Evolutionary conservation across 768 basidiomycete species (phyloP), one percentile per base, ranked within the genome.

Genomic region (Saitozyma podzolica): DNA sequence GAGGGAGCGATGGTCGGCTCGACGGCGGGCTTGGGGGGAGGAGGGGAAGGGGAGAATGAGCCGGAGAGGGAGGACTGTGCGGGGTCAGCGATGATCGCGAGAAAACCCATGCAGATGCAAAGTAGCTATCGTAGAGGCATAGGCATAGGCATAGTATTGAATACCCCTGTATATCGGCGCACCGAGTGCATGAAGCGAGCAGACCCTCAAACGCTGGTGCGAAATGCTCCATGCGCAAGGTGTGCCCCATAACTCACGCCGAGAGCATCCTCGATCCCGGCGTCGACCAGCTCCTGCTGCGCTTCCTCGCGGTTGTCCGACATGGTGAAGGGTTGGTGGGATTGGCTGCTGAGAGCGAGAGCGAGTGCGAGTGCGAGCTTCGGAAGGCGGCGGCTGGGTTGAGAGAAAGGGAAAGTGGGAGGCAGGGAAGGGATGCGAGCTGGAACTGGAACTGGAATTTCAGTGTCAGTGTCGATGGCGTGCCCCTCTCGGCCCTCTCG

Each of bases 261-360:
- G 9, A 86, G 83, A 7, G 88, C 85, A 0, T 82, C 83, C 55
- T 76, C 75, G 48, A 73, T 63, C 7, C 64, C 58, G 20, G 64
- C 66, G n/a, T 49, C 54, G 11, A 63, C 66, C 47, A 73, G 19
- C 56, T 75, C 69, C 40, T 71, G 62, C 56, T 71, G 61, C 17
- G 72, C 72, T 56, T 69, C 65, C 43, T 67, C 43, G 45, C 74
- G 52, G 48, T 61, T 70, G 61, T 76, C 74, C 2, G 72, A 76
- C 74, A 76, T 76, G 37, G 16, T 50, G 16, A 49, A 0, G 9
- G n/a, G 19, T 9, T 41, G 45, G n/a, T 52, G 29, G 29, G 29
- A 29, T 29, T 29, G 29, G 29, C 5, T 29, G 2, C 29, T 2
- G 5, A 29, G 29, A 29, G 29, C 29, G 29, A 29, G 29, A n/a